These are phyloP conservation scores for Auriculariales sp. DNA, from an alignment of 768 basidiomycete genomes.

Conservation along the genomic window DNA sequence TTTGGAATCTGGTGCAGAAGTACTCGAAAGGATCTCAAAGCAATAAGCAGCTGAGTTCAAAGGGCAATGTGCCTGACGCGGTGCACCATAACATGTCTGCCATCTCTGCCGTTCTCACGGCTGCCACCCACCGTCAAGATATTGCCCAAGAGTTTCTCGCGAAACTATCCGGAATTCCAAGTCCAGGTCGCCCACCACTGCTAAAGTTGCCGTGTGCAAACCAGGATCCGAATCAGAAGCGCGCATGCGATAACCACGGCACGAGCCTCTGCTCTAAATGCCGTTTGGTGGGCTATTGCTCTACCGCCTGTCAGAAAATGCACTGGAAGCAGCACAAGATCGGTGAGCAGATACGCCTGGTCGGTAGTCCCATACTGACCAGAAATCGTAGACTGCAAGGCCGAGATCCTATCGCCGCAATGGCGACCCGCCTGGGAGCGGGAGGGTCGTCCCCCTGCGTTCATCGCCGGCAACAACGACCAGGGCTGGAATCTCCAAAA, in stretches of 20 bases:
- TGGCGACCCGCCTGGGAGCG: constrained; percentile 1
- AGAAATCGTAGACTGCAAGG: background rate
- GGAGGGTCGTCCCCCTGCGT: background rate
- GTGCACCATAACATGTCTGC: background rate
- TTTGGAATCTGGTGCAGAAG: background rate
- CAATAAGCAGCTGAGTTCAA: background rate
- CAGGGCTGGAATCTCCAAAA: background rate
- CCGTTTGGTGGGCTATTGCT: constrained; percentile 30
- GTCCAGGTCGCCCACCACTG: background rate
- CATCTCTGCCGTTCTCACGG: background rate
- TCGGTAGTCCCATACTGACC: background rate
- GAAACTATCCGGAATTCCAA: background rate
- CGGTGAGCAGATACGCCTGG: background rate
- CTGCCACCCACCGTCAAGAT: background rate
- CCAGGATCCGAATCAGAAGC: background rate
- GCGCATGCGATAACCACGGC: background rate
- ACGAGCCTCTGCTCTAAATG: constrained; percentile 10
- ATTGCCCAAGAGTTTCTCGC: background rate
- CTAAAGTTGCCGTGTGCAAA: background rate
- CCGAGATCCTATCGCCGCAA: background rate
- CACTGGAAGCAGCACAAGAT: constrained; percentile 27
- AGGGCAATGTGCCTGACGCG: background rate
- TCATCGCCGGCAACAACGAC: background rate
- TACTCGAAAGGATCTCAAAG: background rate
- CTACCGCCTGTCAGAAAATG: constrained; percentile 27